Evolutionary conservation across 2,329 filamentous ascomycete genomes (phyloP).

Genomic region (Cladosporium sp.): DNA sequence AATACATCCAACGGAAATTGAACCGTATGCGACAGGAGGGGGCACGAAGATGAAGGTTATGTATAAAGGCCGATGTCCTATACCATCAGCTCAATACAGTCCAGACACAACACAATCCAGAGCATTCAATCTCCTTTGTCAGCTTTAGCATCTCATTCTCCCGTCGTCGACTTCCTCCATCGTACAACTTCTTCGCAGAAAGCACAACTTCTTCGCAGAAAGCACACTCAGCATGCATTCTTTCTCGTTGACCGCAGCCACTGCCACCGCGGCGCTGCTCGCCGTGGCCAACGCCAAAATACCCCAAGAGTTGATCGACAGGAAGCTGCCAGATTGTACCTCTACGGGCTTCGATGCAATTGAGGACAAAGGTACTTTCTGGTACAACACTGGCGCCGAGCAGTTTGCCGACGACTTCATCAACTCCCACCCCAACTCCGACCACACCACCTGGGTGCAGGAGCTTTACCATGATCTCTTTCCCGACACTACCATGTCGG

Average conservation of each 20-base stretch:
- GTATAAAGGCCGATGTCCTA: too few relatives aligned
- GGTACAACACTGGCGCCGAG: background rate
- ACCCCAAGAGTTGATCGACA: background rate
- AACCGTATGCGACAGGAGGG: too few relatives aligned
- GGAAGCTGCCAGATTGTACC: conserved; percentile 1
- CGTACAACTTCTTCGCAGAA: too few relatives aligned
- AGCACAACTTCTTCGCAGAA: too few relatives aligned
- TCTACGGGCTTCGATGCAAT: background rate
- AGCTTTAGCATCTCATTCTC: too few relatives aligned
- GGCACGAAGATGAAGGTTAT: too few relatives aligned
- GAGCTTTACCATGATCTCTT: background rate
- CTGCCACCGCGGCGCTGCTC: background rate
- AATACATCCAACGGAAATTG: too few relatives aligned
- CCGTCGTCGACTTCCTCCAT: too few relatives aligned
- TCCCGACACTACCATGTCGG: background rate
- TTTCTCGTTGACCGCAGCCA: background rate
- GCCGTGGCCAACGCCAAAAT: background rate
- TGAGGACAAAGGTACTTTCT: conserved; percentile 7
- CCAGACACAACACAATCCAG: too few relatives aligned
- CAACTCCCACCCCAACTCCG: background rate
- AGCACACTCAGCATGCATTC: too few relatives aligned
- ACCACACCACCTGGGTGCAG: conserved; percentile 2
- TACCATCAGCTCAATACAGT: too few relatives aligned
- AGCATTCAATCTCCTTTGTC: too few relatives aligned
- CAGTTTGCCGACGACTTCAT: conserved; percentile 8